phyloP scores from a whole-genome alignment of 768 basidiomycete genomes.

The Agrocybe praecox region DNA sequence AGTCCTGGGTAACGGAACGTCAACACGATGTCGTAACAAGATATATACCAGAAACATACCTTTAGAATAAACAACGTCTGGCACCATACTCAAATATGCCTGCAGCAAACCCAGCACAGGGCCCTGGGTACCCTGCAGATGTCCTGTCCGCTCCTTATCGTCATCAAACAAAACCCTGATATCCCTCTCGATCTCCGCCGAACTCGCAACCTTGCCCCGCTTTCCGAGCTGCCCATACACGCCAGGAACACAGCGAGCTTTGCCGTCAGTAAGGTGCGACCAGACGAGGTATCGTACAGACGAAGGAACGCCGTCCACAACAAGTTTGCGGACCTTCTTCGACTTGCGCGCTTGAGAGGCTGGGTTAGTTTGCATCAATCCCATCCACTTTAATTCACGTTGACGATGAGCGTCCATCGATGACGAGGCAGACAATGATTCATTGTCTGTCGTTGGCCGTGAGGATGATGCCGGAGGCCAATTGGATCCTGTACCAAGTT shows the following conservation, averaged over 20 bases:
- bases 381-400: constrained; percentile 79
- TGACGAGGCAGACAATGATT: constrained; percentile 17
- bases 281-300: constrained; percentile 86
- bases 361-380: constrained; percentile 54
- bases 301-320: constrained; percentile 80
- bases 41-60: constrained; percentile 40
- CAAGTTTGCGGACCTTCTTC: constrained; percentile 76
- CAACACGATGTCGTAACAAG: neutral
- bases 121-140: constrained; percentile 57
- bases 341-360: constrained; percentile 71
- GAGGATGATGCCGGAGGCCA: constrained; percentile 7
- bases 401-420: constrained; percentile 70
- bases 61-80: constrained; percentile 69
- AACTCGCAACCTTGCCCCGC: constrained; percentile 11
- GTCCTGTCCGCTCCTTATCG: constrained; percentile 35
- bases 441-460: constrained; percentile 27
- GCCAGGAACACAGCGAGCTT: constrained; percentile 66
- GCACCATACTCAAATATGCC: constrained; percentile 85
- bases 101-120: constrained; percentile 62
- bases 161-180: constrained; percentile 55
- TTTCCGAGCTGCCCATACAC: constrained; percentile 67
- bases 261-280: constrained; percentile 79
- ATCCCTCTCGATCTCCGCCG: constrained; percentile 61
- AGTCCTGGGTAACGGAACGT: constrained; percentile 50
- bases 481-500: neutral